Evolutionary conservation across 805 yeast genomes (phyloP), one percentile per base, ranked within the genome.

Genomic region (Kodamaea lidongshanica): DNA sequence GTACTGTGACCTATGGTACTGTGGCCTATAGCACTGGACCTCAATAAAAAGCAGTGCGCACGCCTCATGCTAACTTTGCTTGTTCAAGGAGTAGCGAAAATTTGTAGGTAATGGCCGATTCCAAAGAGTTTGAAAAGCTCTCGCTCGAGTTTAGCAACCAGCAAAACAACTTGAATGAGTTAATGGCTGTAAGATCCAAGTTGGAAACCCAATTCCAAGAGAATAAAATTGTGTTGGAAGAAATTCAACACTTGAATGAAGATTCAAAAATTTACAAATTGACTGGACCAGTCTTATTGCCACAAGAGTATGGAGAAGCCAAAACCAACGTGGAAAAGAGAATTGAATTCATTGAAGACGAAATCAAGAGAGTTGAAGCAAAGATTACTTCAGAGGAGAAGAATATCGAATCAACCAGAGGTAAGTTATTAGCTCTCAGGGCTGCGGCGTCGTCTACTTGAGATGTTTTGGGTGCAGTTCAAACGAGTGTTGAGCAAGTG

Each of bases 201-300:
- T 70, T 92, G 26, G 99, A 92, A 51, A 84, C 96, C 1, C 99
- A 92, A 58, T 74, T 67, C 45, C 98, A 92, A 56, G 99, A 92
- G 55, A 88, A 88, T 55, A 77, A 77, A 46, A 88, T 92, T 28
- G 98, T 92, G 10, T 68, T 77, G 41, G 78, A 73, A 34, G 98
- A 92, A 57, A 83, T 92, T 46, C 73, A 70, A 16, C 36, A 43
- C 25, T 61, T 83, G 34, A 71, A 72, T 33, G 82, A 75, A 19
- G 81, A 74, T 21, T 69, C 94, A 10, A 83, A 82, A 45, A 77
- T 92, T 15, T 92, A 74, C 61, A 92, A 92, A 57, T 68, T 88
- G 41, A 82, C 89, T 15, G 98, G 98, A 1, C 94, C 95, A 5
- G 87, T 89, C 4, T 65, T 92, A 37, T 65, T 94, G 38, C 96